Conservation (phyloP, 495 filamentous ascomycete species). For the Pseudotulostoma volvatum region DNA sequence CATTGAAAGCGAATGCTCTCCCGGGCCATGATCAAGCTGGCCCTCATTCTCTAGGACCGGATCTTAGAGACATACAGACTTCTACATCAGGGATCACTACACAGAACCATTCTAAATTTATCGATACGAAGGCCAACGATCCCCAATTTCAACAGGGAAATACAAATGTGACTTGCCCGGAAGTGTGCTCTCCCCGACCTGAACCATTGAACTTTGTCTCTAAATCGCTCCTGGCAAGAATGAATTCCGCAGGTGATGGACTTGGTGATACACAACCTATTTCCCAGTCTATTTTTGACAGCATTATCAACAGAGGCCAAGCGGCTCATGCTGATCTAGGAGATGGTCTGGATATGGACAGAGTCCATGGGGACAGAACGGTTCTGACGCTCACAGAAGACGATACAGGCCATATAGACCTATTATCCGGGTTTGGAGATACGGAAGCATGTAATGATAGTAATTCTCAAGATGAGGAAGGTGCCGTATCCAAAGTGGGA, state of each 20-base stretch:
- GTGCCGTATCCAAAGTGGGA: conserved; percentile 19
- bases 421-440: conserved; percentile 26
- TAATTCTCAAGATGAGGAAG: conserved; percentile 23
- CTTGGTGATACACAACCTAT: conserved; percentile 36
- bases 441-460: conserved; percentile 8
- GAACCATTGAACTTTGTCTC: conserved; percentile 1
- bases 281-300: conserved; percentile 36
- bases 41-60: too few relatives aligned
- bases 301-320: conserved; percentile 23
- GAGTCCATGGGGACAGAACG: too few relatives aligned
- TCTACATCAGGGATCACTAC: too few relatives aligned
- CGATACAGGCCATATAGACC: conserved; percentile 32
- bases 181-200: not conserved
- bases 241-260: conserved; percentile 18
- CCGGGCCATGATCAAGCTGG: too few relatives aligned
- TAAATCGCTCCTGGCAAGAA: conserved; percentile 11
- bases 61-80: too few relatives aligned
- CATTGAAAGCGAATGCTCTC: too few relatives aligned
- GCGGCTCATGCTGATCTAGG: conserved; percentile 13
- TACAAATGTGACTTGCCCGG: too few relatives aligned
- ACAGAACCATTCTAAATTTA: too few relatives aligned
- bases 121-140: too few relatives aligned
- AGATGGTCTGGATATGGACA: conserved; percentile 12
- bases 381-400: conserved; percentile 27
- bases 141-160: too few relatives aligned